Evolutionary conservation across 768 basidiomycete genomes (phyloP).

Genomic region (Epithele typhae): DNA sequence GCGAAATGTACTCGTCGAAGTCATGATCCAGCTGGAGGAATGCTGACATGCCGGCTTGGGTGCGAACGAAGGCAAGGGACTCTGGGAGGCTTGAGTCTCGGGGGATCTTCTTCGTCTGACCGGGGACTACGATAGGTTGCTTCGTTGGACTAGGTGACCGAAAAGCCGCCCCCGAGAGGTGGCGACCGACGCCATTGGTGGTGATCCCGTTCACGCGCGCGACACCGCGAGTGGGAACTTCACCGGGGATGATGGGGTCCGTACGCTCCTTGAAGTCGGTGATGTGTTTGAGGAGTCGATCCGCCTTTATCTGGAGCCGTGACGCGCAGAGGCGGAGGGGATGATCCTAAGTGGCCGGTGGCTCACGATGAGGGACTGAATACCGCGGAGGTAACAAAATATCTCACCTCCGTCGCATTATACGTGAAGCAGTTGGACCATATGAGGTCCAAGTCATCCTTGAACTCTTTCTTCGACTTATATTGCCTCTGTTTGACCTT

Average conservation of each 20-base stretch:
- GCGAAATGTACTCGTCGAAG: conserved; percentile 30
- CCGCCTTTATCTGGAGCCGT: conserved; percentile 79
- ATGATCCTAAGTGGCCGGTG: conserved; percentile 49
- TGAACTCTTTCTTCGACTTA: conserved; percentile 92
- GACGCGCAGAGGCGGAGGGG: conserved; percentile 80
- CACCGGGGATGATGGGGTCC: conserved; percentile 61
- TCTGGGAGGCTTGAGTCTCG: conserved; percentile 58
- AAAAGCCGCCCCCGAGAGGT: conserved; percentile 37
- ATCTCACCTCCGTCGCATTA: conserved; percentile 85
- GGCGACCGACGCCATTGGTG: conserved; percentile 42
- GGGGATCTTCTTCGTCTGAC: conserved; percentile 24
- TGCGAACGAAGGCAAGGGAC: conserved; percentile 63
- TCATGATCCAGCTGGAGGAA: conserved; percentile 60
- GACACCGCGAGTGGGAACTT: conserved; percentile 24
- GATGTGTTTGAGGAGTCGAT: conserved; percentile 81
- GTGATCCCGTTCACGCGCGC: conserved; percentile 26
- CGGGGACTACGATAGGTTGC: conserved; percentile 13
- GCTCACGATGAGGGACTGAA: background rate
- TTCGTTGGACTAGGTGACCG: conserved; percentile 25
- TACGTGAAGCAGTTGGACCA: conserved; percentile 95
- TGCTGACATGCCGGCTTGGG: conserved; percentile 65
- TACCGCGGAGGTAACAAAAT: no score
- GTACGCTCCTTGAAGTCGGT: conserved; percentile 82
- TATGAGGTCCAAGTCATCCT: conserved; percentile 91
- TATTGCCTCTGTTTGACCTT: conserved; percentile 91